A percentile compares a stretch with the other conserved stretches of the same genome.
These are phyloP conservation scores for Persicaria tinctoria DNA, from an alignment of 148 eudicot genomes.

Conservation along the genomic window DNA sequence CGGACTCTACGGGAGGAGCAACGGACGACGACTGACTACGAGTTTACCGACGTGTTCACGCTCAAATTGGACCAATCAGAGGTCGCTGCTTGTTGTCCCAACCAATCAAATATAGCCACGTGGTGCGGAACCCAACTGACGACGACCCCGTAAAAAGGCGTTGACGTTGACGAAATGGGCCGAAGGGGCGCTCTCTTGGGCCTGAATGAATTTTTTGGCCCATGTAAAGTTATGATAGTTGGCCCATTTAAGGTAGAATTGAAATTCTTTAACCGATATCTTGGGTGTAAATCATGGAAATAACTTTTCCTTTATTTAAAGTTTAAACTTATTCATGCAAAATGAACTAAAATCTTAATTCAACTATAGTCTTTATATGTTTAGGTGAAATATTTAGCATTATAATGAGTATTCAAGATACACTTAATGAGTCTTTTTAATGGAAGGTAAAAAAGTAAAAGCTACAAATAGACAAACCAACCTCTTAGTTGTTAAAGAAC, in stretches of 20 bases:
- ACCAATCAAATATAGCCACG: not conserved
- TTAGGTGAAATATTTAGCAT: not conserved
- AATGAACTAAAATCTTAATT: too few relatives aligned
- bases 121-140: not conserved
- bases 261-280: too few relatives aligned
- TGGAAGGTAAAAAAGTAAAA: not conserved
- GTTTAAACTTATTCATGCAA: too few relatives aligned
- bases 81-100: not conserved
- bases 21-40: not conserved
- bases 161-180: not conserved
- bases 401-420: not conserved
- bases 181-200: not conserved
- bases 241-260: too few relatives aligned
- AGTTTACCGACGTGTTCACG: constrained; percentile 2
- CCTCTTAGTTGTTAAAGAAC: not conserved
- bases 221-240: too few relatives aligned
- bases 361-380: too few relatives aligned
- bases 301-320: too few relatives aligned
- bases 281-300: too few relatives aligned
- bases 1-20: not conserved
- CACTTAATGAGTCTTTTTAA: not conserved
- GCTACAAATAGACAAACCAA: not conserved
- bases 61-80: not conserved
- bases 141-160: not conserved
- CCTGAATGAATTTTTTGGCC: not conserved